Evolutionary conservation across 2,329 filamentous ascomycete genomes (phyloP), one percentile per base, ranked within the genome.

Genomic region (Phyllosticta paracitricarpa): DNA sequence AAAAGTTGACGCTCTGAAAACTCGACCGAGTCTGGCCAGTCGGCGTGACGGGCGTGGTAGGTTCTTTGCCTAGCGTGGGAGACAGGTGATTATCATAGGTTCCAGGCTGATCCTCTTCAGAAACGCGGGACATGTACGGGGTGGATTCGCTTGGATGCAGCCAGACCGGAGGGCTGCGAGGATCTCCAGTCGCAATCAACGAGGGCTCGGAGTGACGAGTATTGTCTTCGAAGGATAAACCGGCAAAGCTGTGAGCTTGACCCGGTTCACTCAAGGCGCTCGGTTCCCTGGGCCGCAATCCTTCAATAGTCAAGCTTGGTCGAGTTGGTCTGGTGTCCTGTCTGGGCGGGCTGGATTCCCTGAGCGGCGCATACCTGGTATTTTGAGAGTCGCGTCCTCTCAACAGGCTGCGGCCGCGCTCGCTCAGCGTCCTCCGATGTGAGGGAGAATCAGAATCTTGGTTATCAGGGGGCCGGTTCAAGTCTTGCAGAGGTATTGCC

Each of bases 401-500:
- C 76, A 81, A 70, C 65, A 79, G 71, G 65, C 79, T 72, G 69
- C 78, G 72, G 65, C 78, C 74, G 67, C 78, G 71, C 62, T 80
- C 77, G 68, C 77, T 79, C 63, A 80, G 71, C n/a, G 76, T 79
- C 51, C 76, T 69, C 60, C 76, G 70, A 65, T 77, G 75, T 62
- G 72, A 66, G 60, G 64, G 19, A 67, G 66, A 19, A 68, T 65
- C 58, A 69, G 65, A 63, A 28, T 69, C 64, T 54, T 70, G 67
- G 40, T 72, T 66, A 17, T 74, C 73, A 24, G 72, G 72, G 64
- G 73, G 73, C 56, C 71, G 72, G 65, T 73, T 72, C 63, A 79
- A 73, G 66, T 78, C 83, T 73, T 86, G 86, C 62, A 93, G 78
- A 63, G 88, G 88, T 75, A 94, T 92, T 64, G 87, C 86, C 68